Evolutionary conservation across 306 rosid genomes (phyloP), one percentile per base, ranked within the genome.

Genomic region (Pyrus pyrifolia): DNA sequence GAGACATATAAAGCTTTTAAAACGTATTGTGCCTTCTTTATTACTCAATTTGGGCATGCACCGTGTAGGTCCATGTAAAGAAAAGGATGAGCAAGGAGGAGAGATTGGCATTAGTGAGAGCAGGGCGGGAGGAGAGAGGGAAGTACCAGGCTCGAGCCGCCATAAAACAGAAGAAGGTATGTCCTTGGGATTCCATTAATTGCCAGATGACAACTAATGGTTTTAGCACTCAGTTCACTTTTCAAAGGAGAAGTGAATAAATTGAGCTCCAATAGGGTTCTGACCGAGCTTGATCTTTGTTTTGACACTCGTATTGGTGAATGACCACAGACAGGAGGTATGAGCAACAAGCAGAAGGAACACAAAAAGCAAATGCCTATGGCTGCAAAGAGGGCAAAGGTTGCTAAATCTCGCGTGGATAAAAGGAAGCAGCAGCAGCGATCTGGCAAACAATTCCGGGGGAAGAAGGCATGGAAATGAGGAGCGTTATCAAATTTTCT

Each of bases 71-170:
- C 82, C 97, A 90, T 79, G 82, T 90, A 27, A 83, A 78, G 83
- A 90, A 72, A 80, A 91, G 81, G 88, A 17, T 90, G 66, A 93
- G 67, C 87, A 91, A 93, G 87, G 96, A 87, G 11, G 94, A 91
- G 80, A 90, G 88, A 72, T 68, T 91, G 84, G 90, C 84, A 29
- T 80, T 87, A 52, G 91, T 91, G 81, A 88, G 78, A 83, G 97
- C 88, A 35, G 98, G 98, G 67, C 87, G 98, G 82, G 97, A 90
- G 79, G 98, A 90, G 9, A 88, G 96, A 87, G 96, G 89, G 76
- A 74, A 85, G 89, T 93, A 90, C 76, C 83, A 80, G 70, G 85
- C 98, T 81, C 82, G 85, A 76, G 78, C 95, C 11, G 96, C 97
- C 33, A 83, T 94, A 21, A 91, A 91, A 82, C 94, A 94, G 88